Evolutionary conservation across 371 early-diverging fungal species (phyloP).

Genomic region (Chytridium lagenaria): DNA sequence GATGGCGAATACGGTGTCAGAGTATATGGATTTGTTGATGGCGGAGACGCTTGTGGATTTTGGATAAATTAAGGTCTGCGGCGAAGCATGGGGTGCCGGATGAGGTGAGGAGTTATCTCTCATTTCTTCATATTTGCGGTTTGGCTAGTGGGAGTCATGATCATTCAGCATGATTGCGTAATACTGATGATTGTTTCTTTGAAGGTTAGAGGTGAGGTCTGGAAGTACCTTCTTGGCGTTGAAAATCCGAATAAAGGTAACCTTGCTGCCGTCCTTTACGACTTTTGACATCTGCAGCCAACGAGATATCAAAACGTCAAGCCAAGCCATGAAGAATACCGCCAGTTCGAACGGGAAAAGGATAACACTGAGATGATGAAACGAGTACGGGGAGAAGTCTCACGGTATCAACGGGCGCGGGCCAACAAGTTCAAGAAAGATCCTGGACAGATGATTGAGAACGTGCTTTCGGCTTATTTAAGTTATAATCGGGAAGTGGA

Average conservation of each 20-base stretch:
- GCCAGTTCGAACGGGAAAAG: slow-evolving; percentile 68
- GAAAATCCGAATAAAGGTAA: slow-evolving; percentile 86
- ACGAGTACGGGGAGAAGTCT: slow-evolving; percentile 85
- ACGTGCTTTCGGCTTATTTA: slow-evolving; percentile 82
- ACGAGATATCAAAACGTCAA: slow-evolving; percentile 72
- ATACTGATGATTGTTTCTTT: slow-evolving; percentile 2
- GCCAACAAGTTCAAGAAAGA: slow-evolving; percentile 37
- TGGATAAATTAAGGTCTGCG: slow-evolving; percentile 76
- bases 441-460: slow-evolving; percentile 62
- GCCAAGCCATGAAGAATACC: slow-evolving; percentile 76
- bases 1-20: slow-evolving; percentile 20
- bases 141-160: not conserved
- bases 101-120: slow-evolving; percentile 70
- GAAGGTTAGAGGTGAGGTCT: slow-evolving; percentile 68
- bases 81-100: slow-evolving; percentile 89
- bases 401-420: slow-evolving; percentile 71
- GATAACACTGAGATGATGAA: slow-evolving; percentile 77
- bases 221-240: slow-evolving; percentile 89
- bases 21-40: slow-evolving; percentile 72
- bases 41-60: slow-evolving; percentile 89
- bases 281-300: slow-evolving; percentile 57
- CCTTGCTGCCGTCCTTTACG: slow-evolving; percentile 30
- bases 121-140: slow-evolving; percentile 59
- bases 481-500: slow-evolving; percentile 77
- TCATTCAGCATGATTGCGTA: not conserved